Percentiles rank a stretch among this genome's conserved stretches.
Conservation (phyloP, 768 basidiomycete species). For the Daedalea quercina region DNA sequence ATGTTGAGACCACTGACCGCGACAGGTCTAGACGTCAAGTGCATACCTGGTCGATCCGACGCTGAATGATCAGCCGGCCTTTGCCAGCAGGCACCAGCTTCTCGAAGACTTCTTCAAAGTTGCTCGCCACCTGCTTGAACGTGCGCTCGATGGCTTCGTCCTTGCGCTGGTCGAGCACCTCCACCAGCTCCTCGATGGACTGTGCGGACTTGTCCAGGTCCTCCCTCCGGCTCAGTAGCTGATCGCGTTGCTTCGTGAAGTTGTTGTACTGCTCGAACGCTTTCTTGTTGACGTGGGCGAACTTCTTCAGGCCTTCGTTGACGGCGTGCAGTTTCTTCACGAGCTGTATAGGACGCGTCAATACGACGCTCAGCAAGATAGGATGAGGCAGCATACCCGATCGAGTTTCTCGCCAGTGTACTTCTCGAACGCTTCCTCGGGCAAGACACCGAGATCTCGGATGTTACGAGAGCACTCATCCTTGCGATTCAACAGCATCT, state of each 20-base stretch:
- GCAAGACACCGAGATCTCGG: slow-evolving; percentile 91
- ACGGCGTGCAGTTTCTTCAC: slow-evolving; percentile 89
- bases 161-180: slow-evolving; percentile 92
- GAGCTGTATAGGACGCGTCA: slow-evolving; percentile 44
- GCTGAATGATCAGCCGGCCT: slow-evolving; percentile 88
- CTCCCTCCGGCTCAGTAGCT: slow-evolving; percentile 76
- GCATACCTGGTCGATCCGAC: slow-evolving; percentile 75
- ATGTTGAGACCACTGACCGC: neutral
- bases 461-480: slow-evolving; percentile 96
- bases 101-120: slow-evolving; percentile 97
- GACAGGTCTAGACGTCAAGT: neutral
- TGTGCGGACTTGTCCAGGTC: slow-evolving; percentile 86
- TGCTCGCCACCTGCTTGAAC: slow-evolving; percentile 95
- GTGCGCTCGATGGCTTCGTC: slow-evolving; percentile 98
- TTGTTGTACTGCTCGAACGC: slow-evolving; percentile 98
- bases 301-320: slow-evolving; percentile 92
- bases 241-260: slow-evolving; percentile 96
- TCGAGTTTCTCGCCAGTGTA: slow-evolving; percentile 87
- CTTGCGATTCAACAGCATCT: slow-evolving; percentile 76
- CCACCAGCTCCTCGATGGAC: slow-evolving; percentile 89
- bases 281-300: slow-evolving; percentile 98
- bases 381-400: slow-evolving; percentile 43
- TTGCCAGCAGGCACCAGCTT: slow-evolving; percentile 91
- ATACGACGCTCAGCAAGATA: neutral
- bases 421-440: slow-evolving; percentile 96